Evolutionary conservation across 2,329 filamentous ascomycete species (phyloP).

Genomic region (Fusarium euwallaceae): DNA sequence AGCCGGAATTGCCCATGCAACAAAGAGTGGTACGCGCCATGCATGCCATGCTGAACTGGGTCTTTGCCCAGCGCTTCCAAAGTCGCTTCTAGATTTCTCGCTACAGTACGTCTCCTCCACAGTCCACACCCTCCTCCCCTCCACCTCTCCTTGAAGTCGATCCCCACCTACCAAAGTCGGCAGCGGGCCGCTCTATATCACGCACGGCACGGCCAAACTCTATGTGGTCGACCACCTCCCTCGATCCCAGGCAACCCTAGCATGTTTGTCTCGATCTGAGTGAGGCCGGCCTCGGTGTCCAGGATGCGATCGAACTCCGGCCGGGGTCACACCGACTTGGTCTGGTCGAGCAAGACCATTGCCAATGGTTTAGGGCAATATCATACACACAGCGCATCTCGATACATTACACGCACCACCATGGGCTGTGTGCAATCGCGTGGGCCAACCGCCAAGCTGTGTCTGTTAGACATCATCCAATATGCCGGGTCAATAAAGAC

Average conservation of each 20-base stretch:
- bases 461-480: not conserved
- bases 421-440: not conserved
- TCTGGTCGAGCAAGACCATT: not conserved
- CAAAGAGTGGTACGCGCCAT: not conserved
- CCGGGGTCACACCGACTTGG: not conserved
- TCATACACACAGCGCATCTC: not conserved
- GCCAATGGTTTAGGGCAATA: not conserved
- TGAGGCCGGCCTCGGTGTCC: not conserved
- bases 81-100: slow-evolving; percentile 3
- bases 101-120: not conserved
- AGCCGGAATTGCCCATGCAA: not conserved
- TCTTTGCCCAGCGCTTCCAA: not conserved
- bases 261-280: not conserved
- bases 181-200: slow-evolving; percentile 2
- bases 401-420: not conserved
- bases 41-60: not conserved
- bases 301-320: not conserved
- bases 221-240: not conserved
- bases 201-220: not conserved
- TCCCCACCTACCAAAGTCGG: slow-evolving; percentile 16
- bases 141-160: slow-evolving; percentile 4
- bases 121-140: slow-evolving; percentile 3
- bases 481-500: slow-evolving; percentile 3
- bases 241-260: slow-evolving; percentile 6
- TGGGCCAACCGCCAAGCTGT: not conserved